Conservation (phyloP, 352 stramenopile species). For the Globisporangium recalcitrans region DNA sequence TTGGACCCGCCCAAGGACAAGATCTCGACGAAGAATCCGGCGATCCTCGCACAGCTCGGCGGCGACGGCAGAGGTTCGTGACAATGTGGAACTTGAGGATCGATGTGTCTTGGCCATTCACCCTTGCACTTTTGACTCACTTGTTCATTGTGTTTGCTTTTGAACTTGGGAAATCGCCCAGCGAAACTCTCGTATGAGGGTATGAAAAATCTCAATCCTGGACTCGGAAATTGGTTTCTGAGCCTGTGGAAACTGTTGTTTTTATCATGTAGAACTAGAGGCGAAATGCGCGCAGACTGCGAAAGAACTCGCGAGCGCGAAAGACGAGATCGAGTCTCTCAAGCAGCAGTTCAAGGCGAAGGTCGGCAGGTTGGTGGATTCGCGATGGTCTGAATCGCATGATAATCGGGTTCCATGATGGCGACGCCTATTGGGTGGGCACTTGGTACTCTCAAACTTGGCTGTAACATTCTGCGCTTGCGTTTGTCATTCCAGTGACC, state of each 20-base stretch:
- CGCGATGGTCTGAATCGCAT: constrained; percentile 4
- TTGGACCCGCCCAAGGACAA: constrained; percentile 78
- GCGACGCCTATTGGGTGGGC: no score
- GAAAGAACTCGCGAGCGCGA: constrained; percentile 30
- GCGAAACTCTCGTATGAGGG: constrained; percentile 40
- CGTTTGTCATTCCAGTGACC: constrained; percentile 39
- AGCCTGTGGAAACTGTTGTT: background rate
- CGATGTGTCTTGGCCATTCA: no score
- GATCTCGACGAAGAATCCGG: constrained; percentile 70
- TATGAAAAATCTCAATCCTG: no score
- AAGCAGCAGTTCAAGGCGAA: constrained; percentile 40
- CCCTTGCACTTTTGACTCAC: no score
- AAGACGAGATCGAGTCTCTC: constrained; percentile 45
- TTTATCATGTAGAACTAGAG: constrained; percentile 43
- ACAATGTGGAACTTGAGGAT: no score
- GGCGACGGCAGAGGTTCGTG: constrained; percentile 33
- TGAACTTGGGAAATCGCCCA: constrained; percentile 9
- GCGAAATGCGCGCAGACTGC: constrained; percentile 44
- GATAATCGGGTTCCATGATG: no score
- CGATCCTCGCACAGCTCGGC: constrained; percentile 59
- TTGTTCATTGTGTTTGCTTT: background rate
- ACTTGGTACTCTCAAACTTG: no score
- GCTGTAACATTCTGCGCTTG: no score
- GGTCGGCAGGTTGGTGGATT: constrained; percentile 40
- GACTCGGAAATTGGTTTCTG: background rate